Base-by-base conservation (phyloP, 306 rosid species). In the Cucumis sativus region DNA sequence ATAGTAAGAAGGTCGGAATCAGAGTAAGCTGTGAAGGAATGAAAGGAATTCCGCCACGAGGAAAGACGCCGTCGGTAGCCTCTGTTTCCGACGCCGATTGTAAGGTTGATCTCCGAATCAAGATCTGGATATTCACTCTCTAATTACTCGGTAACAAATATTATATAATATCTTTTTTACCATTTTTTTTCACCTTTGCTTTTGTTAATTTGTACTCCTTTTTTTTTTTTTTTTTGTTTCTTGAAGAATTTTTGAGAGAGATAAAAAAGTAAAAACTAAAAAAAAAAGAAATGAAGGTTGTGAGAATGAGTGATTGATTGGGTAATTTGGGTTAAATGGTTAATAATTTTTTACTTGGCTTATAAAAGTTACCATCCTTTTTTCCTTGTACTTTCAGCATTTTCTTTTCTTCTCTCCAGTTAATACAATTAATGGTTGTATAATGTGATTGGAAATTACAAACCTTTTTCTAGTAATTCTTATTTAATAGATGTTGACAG, bases 61-160 rank as follows among this genome's bases (percentile, higher is more conserved):
- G 93, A n/a, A 95, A 89, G 85, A n/a, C 91, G 3, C 96, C 99
- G 85, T 47, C 96, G 81, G 85, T 89, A 78, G 97, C 91, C 16
- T 81, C 89, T 4, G 93, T 95, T 21, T 82, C 92, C 49, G 80
- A 78, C 75, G 80, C 99, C 8, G 84, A 89, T 52, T 96, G 99
- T 76, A 87, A 89, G 86, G 97, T 95, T 74, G 97, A 91, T 91
- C 97, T 96, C 54, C 89, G 99, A 79, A 87, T 96, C 90, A 96
- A 89, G 97, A 91, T 96, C 90, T 96, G 98, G 98, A 96, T 91
- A 81, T 96, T 85, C 79, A 91, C 96, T 49, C 76, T 71, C 76
- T 71, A 49, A 71, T 23, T 15, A 21, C 14, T 47, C 41, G 59
- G 56, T 49, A 49, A 49, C 33, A 45, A 70, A 71, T 49, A 47